A percentile compares a stretch with the other conserved stretches of the same genome.
Conservation (phyloP, 139 green algal species). For the Choricystis sp. region DNA sequence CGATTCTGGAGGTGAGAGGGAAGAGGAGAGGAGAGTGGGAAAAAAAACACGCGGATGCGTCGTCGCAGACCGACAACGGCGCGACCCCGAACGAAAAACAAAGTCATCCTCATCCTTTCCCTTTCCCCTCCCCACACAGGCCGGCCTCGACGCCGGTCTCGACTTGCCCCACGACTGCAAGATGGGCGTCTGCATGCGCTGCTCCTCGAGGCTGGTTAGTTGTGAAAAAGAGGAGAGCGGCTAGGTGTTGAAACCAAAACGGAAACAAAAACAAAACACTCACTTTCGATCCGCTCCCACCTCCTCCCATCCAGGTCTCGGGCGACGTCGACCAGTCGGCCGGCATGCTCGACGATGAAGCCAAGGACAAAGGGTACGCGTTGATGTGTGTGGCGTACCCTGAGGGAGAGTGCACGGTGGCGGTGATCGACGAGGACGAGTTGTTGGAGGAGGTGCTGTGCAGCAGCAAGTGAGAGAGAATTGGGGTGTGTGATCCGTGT, state of each 20-base stretch:
- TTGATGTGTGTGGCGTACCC: constrained; percentile 65
- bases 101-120: neutral
- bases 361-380: constrained; percentile 61
- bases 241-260: no score
- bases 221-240: neutral
- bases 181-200: constrained; percentile 71
- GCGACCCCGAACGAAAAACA: no score
- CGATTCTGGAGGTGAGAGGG: constrained; percentile 33
- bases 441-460: constrained; percentile 7
- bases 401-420: constrained; percentile 42
- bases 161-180: constrained; percentile 75
- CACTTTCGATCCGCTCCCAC: neutral
- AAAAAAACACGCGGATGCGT: neutral
- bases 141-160: constrained; percentile 48
- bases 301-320: constrained; percentile 10
- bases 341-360: constrained; percentile 65
- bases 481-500: no score
- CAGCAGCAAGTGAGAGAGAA: neutral
- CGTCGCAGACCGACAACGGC: no score
- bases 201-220: constrained; percentile 46
- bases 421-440: constrained; percentile 26
- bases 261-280: no score
- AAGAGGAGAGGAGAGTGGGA: no score
- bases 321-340: constrained; percentile 61
- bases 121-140: neutral